A percentile compares a stretch with the other conserved stretches of the same genome.
Conservation (phyloP, 179 eudicot genomes). For the Dionaea muscipula region DNA sequence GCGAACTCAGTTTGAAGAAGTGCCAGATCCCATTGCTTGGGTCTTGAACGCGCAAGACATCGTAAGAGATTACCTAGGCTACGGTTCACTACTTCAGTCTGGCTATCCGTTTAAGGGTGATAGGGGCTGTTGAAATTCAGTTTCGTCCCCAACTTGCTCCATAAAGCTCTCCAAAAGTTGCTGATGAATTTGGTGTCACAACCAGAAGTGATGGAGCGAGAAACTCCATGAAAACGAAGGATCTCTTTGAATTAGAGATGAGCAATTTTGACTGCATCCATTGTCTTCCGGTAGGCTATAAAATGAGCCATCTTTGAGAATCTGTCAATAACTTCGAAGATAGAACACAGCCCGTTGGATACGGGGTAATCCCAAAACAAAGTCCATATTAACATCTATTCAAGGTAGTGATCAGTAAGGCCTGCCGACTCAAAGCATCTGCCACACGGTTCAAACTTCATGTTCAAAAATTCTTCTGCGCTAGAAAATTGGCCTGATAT, state of each 20-base stretch:
- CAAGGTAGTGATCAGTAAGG: neutral
- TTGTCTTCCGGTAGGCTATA: neutral
- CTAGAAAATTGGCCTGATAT: too few species aligned
- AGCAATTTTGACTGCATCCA: neutral
- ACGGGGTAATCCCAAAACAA: neutral
- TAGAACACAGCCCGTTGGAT: neutral
- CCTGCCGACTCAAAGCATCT: neutral
- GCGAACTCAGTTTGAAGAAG: neutral
- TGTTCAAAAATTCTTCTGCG: too few species aligned
- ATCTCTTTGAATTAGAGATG: neutral
- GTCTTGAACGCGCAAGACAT: neutral
- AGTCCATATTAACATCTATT: too few species aligned
- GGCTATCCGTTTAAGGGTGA: neutral
- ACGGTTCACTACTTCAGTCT: neutral
- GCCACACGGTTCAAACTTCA: neutral
- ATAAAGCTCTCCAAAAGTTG: neutral
- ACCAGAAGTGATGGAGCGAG: neutral
- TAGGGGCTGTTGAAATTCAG: neutral
- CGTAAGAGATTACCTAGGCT: neutral
- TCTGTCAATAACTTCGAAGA: neutral
- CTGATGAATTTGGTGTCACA: neutral
- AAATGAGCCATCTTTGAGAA: neutral
- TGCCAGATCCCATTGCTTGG: neutral
- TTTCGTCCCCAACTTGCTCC: neutral
- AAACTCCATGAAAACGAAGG: neutral